phyloP scores from a whole-genome alignment of 305 asterid genomes.

The Solanum hybrid region DNA sequence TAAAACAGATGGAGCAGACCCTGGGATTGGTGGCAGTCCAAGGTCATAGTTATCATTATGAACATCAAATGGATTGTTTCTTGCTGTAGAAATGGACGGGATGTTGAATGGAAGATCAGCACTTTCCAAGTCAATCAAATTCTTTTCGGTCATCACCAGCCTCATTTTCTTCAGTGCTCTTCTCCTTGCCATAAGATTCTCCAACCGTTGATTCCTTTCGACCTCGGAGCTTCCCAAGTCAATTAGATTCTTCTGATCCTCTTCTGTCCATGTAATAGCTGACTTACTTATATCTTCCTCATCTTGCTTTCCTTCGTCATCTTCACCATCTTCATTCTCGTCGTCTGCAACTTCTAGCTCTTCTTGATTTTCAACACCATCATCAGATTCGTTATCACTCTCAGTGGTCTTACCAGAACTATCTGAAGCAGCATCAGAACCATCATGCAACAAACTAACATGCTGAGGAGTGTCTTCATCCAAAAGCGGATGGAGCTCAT shows the following conservation, averaged over 20 bases:
- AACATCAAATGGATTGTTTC: constrained; percentile 69
- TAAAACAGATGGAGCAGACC: constrained; percentile 94
- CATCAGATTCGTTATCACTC: constrained; percentile 42
- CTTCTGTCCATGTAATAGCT: constrained; percentile 83
- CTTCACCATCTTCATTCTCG: constrained; percentile 55
- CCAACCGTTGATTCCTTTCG: constrained; percentile 83
- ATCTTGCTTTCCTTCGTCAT: constrained; percentile 41
- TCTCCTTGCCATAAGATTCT: constrained; percentile 77
- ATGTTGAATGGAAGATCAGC: constrained; percentile 50
- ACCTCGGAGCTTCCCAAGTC: constrained; percentile 87
- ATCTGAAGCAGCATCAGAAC: constrained; percentile 46
- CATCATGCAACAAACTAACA: constrained; percentile 28
- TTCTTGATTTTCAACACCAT: constrained; percentile 42
- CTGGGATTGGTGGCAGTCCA: constrained; percentile 79
- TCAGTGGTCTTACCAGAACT: constrained; percentile 29
- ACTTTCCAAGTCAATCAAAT: constrained; percentile 76
- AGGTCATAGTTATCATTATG: constrained; percentile 38
- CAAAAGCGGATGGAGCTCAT: constrained; percentile 87
- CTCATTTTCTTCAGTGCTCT: constrained; percentile 59
- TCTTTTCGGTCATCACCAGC: constrained; percentile 49
- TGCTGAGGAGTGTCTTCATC: constrained; percentile 55
- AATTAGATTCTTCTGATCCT: constrained; percentile 95
- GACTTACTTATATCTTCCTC: constrained; percentile 48
- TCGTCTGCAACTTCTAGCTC: constrained; percentile 44
- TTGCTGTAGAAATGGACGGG: constrained; percentile 62